Evolutionary conservation across 371 early-diverging fungal species (phyloP), one percentile per base, ranked within the genome.

Genomic region (Actinomortierella ambigua): DNA sequence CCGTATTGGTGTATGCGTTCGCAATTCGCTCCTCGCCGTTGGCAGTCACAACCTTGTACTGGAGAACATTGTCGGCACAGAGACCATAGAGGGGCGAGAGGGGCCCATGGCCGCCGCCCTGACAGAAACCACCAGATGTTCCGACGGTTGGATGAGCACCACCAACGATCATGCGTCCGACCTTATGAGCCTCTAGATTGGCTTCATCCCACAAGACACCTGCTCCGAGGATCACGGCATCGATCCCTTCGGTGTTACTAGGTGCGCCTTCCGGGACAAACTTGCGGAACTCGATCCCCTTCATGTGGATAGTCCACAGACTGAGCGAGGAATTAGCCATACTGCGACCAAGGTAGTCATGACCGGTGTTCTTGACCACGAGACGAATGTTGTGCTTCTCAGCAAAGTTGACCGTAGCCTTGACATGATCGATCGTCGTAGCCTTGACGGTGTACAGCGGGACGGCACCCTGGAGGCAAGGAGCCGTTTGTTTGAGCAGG

Each of bases 331-430:
- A 60, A 2, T 69, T 51, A 14, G 75, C 76, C 3, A 63, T 66
- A 42, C 63, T 65, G 23, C 75, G 73, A 2, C 79, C 79, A 7
- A 59, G 28, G 41, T 29, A 69, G 50, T 77, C 77, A 54, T 81
- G 79, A 13, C 81, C 81, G 3, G 81, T 65, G 54, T 76, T 78
- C 50, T 76, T 76, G 48, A 81, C 75, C 22, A 67, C 73, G n/a
- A 81, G 47, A 2, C 66, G 55, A 49, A 81, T 55, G 43, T 67
- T 67, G 55, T 68, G 61, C 29, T 54, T 23, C 4, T 28, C 22
- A 26, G 79, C 78, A 61, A 81, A 81, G 27, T 29, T 9, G 40
- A 81, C 55, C 13, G 59, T 50, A 1, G 54, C 23, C 17, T 53
- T 44, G 14, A 73, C 62, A 44, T 73, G 64, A 15, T 1, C 48